These are phyloP conservation scores for Collybia mongolica DNA, from an alignment of 768 basidiomycete species.

Conservation along the genomic window DNA sequence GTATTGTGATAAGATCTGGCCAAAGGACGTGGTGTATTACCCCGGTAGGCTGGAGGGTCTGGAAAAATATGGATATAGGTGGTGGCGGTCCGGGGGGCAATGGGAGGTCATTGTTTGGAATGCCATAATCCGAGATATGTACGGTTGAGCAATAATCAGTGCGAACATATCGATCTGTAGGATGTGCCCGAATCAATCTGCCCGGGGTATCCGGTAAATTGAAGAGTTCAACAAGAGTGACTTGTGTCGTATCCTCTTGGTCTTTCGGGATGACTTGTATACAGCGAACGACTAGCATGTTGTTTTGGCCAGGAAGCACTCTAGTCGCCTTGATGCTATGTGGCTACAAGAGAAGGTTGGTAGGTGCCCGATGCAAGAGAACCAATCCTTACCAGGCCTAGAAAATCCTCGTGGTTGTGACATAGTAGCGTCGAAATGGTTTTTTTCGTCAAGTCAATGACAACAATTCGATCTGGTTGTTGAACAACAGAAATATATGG, in stretches of 20 bases:
- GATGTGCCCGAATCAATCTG: constrained; percentile 5
- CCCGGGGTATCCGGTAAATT: constrained; percentile 19
- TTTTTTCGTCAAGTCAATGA: constrained; percentile 37
- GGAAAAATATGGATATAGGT: constrained; percentile 39
- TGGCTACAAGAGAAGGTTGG: constrained; percentile 26
- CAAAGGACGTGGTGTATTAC: constrained; percentile 33
- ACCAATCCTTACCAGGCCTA: constrained; percentile 19
- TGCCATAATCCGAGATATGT: constrained; percentile 39
- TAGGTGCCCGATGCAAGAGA: not conserved
- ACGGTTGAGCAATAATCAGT: constrained; percentile 17
- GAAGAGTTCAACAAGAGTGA: not conserved
- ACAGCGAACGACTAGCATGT: constrained; percentile 51
- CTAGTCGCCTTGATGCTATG: constrained; percentile 53
- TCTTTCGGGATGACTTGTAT: constrained; percentile 17
- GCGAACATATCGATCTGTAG: too few relatives aligned
- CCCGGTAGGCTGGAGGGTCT: constrained; percentile 24
- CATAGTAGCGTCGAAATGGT: constrained; percentile 38
- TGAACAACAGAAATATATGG: constrained; percentile 44
- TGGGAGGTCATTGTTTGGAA: constrained; percentile 27
- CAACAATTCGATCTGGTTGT: constrained; percentile 36
- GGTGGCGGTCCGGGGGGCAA: constrained; percentile 27
- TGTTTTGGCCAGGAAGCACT: constrained; percentile 47
- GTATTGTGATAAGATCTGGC: constrained; percentile 19
- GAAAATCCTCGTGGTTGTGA: constrained; percentile 24
- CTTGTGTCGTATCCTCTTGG: constrained; percentile 6